Base-by-base conservation (phyloP, 495 filamentous ascomycete genomes). In the Trichoderma asperelloides region DNA sequence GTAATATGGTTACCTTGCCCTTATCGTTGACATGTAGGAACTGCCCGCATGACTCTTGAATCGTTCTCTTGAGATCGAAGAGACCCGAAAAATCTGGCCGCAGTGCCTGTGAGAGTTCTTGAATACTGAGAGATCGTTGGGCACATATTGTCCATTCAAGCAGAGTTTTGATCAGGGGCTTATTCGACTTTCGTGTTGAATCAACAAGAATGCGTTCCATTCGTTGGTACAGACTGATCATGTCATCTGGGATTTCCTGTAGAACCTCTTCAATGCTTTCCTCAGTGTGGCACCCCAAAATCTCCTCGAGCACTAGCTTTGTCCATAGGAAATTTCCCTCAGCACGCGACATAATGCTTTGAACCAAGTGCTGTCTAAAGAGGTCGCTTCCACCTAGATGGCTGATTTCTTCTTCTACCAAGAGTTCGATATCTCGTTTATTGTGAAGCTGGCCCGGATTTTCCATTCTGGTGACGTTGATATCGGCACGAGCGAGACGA, bases 391-490 rank as follows among this genome's bases (percentile, higher is more conserved):
- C 41, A 13, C 41, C 41, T 3, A 45, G 41, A 12, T 45, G 41
- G 11, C 16, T 45, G 41, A 45, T 13, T 12, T 18, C 41, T 45
- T 45, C 41, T 45, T 18, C 41, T 2, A 45, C 41, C 16, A 45
- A 13, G 16, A 23, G 18, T n/a, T 55, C 49, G n/a, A 25, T 23
- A 55, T 55, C 49, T 23, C 21, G 49, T 25, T 25, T n/a, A 9
- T 23, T 18, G n/a, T 8, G 49, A n/a, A 55, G 66, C 45, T 39
- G 62, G 18, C 2, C 69, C 57, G 6, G 68, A 39, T 25, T 21
- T n/a, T 21, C 21, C 60, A 16, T 62, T 45, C 30, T 66, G 6
- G 2, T 6, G 30, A 33, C 6, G 30, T 33, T 33, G 30, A 33
- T 33, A 33, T 33, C 30, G 30, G 6, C 30, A 33, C 30, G 30